These are phyloP conservation scores for Erythrophleum ivorense DNA, from an alignment of 331 rosid genomes.

Conservation along the genomic window DNA sequence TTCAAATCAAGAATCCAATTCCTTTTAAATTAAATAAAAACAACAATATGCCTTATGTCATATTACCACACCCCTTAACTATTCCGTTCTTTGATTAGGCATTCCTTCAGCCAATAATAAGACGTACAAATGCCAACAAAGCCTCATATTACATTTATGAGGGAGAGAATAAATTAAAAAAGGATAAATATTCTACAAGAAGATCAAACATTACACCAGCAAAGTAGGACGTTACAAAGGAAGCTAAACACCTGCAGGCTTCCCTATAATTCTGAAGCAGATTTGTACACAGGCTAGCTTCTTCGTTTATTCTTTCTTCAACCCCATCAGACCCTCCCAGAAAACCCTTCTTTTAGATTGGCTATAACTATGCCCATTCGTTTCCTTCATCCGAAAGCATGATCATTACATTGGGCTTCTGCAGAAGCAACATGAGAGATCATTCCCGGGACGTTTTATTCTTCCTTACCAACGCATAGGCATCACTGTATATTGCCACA, in stretches of 20 bases:
- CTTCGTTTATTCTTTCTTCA: slow-evolving; percentile 46
- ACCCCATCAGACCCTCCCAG: slow-evolving; percentile 46
- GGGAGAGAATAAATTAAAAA: slow-evolving; percentile 32
- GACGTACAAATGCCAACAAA: slow-evolving; percentile 34
- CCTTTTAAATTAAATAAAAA: background rate
- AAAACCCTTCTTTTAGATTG: slow-evolving; percentile 55
- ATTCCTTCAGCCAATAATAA: slow-evolving; percentile 32
- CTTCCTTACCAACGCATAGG: slow-evolving; percentile 85
- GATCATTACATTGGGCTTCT: slow-evolving; percentile 21
- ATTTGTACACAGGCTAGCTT: slow-evolving; percentile 47
- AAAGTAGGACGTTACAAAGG: slow-evolving; percentile 34
- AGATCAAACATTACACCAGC: slow-evolving; percentile 16
- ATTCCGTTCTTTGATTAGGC: background rate
- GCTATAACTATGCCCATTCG: slow-evolving; percentile 35
- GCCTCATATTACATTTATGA: slow-evolving; percentile 37
- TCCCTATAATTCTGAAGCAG: slow-evolving; percentile 46
- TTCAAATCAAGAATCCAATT: background rate
- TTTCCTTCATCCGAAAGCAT: slow-evolving; percentile 32
- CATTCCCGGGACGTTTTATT: slow-evolving; percentile 54
- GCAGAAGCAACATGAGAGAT: slow-evolving; percentile 20
- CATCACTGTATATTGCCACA: slow-evolving; percentile 93
- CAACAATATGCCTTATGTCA: background rate
- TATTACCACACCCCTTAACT: slow-evolving; percentile 20
- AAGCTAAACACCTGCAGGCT: slow-evolving; percentile 43
- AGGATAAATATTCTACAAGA: slow-evolving; percentile 35